phyloP scores from a whole-genome alignment of 2,329 filamentous ascomycete species.

The Calycina herbarum region DNA sequence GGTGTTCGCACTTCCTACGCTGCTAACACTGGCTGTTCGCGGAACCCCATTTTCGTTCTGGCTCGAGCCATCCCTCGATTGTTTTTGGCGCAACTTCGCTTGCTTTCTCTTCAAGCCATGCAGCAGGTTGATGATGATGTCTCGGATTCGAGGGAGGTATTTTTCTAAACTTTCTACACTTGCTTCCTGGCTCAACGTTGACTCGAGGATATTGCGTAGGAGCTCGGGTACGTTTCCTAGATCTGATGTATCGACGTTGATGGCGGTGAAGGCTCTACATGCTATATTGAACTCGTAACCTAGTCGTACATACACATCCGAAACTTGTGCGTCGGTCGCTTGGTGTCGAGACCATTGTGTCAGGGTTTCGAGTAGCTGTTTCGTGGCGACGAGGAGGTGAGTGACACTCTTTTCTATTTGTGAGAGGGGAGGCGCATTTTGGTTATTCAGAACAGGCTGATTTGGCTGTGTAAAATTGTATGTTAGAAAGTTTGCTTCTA shows the following conservation, averaged over 20 bases:
- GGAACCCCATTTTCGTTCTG: slow-evolving; percentile 31
- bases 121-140: slow-evolving; percentile 97
- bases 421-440: slow-evolving; percentile 55
- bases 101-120: slow-evolving; percentile 98
- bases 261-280: slow-evolving; percentile 92
- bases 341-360: slow-evolving; percentile 95
- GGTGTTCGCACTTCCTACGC: slow-evolving; percentile 56
- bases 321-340: slow-evolving; percentile 92
- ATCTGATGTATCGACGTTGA: slow-evolving; percentile 93
- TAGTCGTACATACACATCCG: slow-evolving; percentile 94
- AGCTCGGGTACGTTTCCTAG: slow-evolving; percentile 93
- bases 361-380: slow-evolving; percentile 93
- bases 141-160: slow-evolving; percentile 89
- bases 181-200: slow-evolving; percentile 94
- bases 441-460: slow-evolving; percentile 23
- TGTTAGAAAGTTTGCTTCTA: slow-evolving; percentile 15
- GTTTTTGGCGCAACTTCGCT: slow-evolving; percentile 73
- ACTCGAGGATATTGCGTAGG: slow-evolving; percentile 85
- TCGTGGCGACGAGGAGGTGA: slow-evolving; percentile 94
- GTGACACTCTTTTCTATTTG: slow-evolving; percentile 99
- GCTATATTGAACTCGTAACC: slow-evolving; percentile 99
- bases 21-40: slow-evolving; percentile 57
- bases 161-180: slow-evolving; percentile 90
- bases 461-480: slow-evolving; percentile 17
- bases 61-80: slow-evolving; percentile 48